phyloP scores from a whole-genome alignment of 257 asterid genomes.

The Solanum virginianum region DNA sequence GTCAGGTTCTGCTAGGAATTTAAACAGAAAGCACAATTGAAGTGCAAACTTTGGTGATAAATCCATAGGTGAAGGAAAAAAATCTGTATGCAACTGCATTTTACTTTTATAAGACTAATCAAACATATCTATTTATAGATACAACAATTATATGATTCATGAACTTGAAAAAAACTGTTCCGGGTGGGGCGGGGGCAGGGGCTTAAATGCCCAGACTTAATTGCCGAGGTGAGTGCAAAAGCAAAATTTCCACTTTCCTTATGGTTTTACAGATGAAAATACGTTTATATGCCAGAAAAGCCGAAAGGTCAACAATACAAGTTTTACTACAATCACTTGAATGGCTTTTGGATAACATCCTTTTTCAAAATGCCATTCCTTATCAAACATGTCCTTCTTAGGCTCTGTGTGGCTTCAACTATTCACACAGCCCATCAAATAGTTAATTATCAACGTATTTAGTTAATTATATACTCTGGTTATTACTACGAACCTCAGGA shows the following conservation, averaged over 20 bases:
- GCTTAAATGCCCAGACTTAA: no score
- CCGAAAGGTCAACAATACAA: conserved; percentile 1
- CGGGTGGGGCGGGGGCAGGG: no score
- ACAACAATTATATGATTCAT: background rate
- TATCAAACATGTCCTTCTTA: background rate
- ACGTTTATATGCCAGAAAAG: background rate
- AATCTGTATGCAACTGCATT: background rate
- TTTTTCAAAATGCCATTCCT: background rate
- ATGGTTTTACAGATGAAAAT: background rate
- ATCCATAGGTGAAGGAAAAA: background rate
- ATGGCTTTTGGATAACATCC: conserved; percentile 5
- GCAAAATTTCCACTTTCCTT: background rate
- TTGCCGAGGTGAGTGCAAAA: background rate
- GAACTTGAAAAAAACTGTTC: background rate
- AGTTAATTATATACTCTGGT: background rate
- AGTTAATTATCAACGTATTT: background rate
- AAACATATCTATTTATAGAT: background rate
- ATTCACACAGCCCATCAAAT: background rate
- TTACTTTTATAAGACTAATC: background rate
- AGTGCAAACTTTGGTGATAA: background rate
- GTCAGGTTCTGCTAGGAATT: background rate
- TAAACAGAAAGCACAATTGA: background rate
- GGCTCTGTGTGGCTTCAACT: background rate
- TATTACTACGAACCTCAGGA: background rate
- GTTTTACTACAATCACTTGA: conserved; percentile 5